Base-by-base conservation (phyloP, 805 yeast species). In the Kuraishia ogatae region DNA sequence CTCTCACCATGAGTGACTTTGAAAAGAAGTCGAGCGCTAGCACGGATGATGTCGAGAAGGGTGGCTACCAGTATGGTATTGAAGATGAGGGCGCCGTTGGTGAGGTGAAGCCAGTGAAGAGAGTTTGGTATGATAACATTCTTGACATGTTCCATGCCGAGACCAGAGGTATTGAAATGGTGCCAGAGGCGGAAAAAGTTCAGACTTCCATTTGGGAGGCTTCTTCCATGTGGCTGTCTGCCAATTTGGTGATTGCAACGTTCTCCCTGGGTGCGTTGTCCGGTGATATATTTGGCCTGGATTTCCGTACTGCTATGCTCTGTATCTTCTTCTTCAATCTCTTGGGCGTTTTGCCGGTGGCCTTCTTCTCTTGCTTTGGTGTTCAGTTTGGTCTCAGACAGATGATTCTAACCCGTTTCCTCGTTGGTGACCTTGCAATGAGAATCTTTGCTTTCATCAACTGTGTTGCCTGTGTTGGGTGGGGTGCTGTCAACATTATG, bases 401-500 rank as follows among this genome's bases (percentile, higher is more conserved):
- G 70, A 86, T 91, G 88, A 78, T 89, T 46, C 65, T 91, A 56
- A 83, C 96, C 11, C 80, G 93, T 61, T 91, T 77, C 70, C 78
- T 90, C 62, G 78, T 84, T 59, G 97, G 97, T 59, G 83, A 85
- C 70, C 67, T 74, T 35, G 85, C 87, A 51, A 84, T 87, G 71
- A 81, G 96, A 68, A 77, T 90, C 56, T 86, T 89, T 64, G 85
- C 96, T 10, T 69, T 85, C 50, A 76, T 92, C 67, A 90, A 91
- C 66, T 80, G 84, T 64, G 70, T 92, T 59, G 92, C 96, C 26
- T 89, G 96, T 79, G 82, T 91, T 55, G 97, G 97, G 63, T 92
- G 97, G 97, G 88, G 94, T 71, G 89, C 96, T 10, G 93, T 90
- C 51, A 92, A 92, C 71, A 89, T 88, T 58, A 87, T 91, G 81